Percentiles rank a stretch among this genome's conserved stretches.
Conservation (phyloP, 805 yeast species). For the Grigorovia yakushimaensis region DNA sequence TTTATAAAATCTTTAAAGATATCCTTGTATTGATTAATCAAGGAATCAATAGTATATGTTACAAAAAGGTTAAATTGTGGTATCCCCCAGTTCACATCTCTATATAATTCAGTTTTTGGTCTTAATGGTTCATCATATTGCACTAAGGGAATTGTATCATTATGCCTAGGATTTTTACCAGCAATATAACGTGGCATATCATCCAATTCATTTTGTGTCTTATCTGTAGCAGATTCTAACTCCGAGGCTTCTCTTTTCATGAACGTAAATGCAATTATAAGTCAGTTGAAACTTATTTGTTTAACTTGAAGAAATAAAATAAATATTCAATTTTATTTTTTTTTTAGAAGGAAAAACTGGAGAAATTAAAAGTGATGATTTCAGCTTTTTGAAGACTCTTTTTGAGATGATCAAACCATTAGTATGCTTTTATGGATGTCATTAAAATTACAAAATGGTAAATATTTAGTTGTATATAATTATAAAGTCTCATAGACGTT, state of each 20-base stretch:
- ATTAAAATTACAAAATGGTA: too few relatives aligned
- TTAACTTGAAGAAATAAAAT: too few relatives aligned
- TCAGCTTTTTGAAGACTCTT: too few relatives aligned
- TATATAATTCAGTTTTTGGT: constrained; percentile 25
- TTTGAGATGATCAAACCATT: too few relatives aligned
- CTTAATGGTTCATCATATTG: constrained; percentile 23
- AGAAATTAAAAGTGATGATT: too few relatives aligned
- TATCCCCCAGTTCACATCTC: constrained; percentile 26
- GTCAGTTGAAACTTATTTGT: too few relatives aligned
- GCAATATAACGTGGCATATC: constrained; percentile 13
- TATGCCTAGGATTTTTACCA: constrained; percentile 27
- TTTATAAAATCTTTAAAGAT: constrained; percentile 47
- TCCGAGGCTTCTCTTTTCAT: not conserved
- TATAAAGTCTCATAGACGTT: too few relatives aligned
- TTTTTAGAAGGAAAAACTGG: too few relatives aligned
- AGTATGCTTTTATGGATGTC: too few relatives aligned
- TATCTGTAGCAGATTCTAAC: not conserved
- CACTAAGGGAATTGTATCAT: constrained; percentile 12
- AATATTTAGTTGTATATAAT: too few relatives aligned
- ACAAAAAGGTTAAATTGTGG: constrained; percentile 25
- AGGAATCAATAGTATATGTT: constrained; percentile 22
- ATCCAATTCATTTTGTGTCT: constrained; percentile 5
- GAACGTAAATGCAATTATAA: not conserved
- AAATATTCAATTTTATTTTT: too few relatives aligned
- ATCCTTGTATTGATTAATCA: constrained; percentile 20